Percentiles rank a stretch among this genome's conserved stretches.
Evolutionary conservation across 1,139 yeast species (phyloP).

Genomic region (Blastobotrys aristatus): DNA sequence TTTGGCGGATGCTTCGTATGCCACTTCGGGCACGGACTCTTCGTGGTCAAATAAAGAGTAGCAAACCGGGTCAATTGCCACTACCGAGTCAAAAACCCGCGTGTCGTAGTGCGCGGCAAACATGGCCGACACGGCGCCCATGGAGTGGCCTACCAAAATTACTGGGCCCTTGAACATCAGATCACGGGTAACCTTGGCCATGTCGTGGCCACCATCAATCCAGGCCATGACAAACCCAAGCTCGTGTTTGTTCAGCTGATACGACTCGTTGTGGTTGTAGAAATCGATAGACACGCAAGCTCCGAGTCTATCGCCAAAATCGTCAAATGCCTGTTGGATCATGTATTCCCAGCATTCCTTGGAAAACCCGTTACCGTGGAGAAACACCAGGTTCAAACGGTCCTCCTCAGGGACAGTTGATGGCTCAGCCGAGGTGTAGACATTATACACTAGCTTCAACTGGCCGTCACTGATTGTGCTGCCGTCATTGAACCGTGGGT

Average conservation of each 20-base stretch:
- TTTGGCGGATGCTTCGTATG: not conserved
- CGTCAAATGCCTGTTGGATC: constrained; percentile 41
- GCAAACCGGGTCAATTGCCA: constrained; percentile 59
- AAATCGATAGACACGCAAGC: constrained; percentile 53
- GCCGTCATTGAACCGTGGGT: constrained; percentile 22
- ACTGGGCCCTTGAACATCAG: constrained; percentile 38
- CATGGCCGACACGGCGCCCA: constrained; percentile 58
- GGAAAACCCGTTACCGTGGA: constrained; percentile 69
- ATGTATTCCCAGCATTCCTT: constrained; percentile 60
- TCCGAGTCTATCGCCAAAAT: constrained; percentile 31
- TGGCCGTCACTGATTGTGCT: constrained; percentile 22
- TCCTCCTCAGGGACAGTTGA: constrained; percentile 9
- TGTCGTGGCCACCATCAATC: constrained; percentile 63
- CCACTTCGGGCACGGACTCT: constrained; percentile 13
- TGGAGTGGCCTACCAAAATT: constrained; percentile 67
- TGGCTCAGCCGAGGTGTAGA: constrained; percentile 17
- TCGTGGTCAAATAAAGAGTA: not conserved
- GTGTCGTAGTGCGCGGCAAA: constrained; percentile 52
- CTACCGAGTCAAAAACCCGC: constrained; percentile 47
- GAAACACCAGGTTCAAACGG: constrained; percentile 50
- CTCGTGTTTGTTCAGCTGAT: constrained; percentile 46
- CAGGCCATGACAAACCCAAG: constrained; percentile 54
- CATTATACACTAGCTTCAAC: constrained; percentile 25
- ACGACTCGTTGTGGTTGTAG: constrained; percentile 68
- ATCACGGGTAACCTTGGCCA: constrained; percentile 44